Evolutionary conservation across 768 basidiomycete genomes (phyloP), one percentile per base, ranked within the genome.

Genomic region (Amanita subjunquillea): DNA sequence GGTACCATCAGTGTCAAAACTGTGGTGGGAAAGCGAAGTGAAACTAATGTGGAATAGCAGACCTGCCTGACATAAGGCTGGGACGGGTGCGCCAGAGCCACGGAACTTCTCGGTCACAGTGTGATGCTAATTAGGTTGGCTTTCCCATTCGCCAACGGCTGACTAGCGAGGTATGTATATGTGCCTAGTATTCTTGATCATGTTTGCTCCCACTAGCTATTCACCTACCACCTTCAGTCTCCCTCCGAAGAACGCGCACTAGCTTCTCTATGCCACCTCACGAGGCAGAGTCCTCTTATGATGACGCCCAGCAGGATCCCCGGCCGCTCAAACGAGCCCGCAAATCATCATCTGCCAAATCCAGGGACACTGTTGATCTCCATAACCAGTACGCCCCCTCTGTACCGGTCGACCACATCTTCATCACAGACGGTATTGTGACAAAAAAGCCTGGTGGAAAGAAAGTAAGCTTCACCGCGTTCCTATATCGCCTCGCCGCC

Each of bases 361-460:
- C 45, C 15, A 47, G 39, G 17, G 46, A 48, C n/a, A 25, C 20
- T 15, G 9, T 9, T 25, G 45, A 42, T 34, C 6, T 7, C 17
- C 46, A 41, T 27, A 20, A 40, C 27, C 46, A 38, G n/a, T 34
- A 29, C 51, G 20, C 38, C 12, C 53, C 37, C 5, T 30, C 63
- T 32, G 64, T 63, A 4, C 70, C 70, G 6, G 60, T 74, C 32
- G 74, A 75, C 65, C 75, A 76, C 56, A 74, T 77, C 34, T 77
- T 78, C 63, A 77, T 78, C 52, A 63, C 74, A 46, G 76, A 78
- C 56, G 72, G 72, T 20, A 63, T 75, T 51, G 61, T 65, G 22
- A 60, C 69, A 13, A 76, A 75, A 65, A 74, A 75, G 62, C 59
- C 70, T 42, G 69, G 69, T 10, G 71, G 69, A 34, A 76, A 76